Evolutionary conservation across 768 basidiomycete species (phyloP).

Genomic region (Sporobolomyces pararoseus): DNA sequence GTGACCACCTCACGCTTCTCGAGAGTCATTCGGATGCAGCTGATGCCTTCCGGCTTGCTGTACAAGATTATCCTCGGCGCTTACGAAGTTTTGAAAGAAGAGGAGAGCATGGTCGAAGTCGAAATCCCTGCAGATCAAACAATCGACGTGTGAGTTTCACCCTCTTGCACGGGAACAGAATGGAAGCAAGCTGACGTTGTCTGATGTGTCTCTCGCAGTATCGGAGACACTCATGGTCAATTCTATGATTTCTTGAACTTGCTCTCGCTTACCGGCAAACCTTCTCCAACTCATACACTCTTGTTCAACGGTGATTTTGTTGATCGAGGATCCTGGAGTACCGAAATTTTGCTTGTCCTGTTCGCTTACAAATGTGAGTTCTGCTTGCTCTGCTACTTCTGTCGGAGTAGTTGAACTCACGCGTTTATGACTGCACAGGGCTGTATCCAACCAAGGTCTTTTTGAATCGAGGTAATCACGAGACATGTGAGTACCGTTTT

Average conservation of each 20-base stretch:
- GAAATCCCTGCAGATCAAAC: conserved; percentile 70
- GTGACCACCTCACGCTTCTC: no score
- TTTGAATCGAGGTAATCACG: conserved; percentile 95
- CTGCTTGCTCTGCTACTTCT: no score
- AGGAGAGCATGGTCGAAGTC: conserved; percentile 76
- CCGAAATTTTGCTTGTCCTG: conserved; percentile 85
- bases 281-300: conserved; percentile 75
- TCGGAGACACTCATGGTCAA: conserved; percentile 96
- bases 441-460: conserved; percentile 83
- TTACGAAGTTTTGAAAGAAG: conserved; percentile 66
- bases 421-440: conserved; percentile 52
- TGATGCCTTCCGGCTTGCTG: no score
- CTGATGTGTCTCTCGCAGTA: conserved; percentile 50
- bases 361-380: conserved; percentile 98
- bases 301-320: conserved; percentile 95
- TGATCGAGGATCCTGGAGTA: conserved; percentile 92
- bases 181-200: no score
- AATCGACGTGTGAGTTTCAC: conserved; percentile 61
- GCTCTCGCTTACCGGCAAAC: conserved; percentile 76
- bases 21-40: no score
- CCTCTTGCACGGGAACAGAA: no score
- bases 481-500: conserved; percentile 53
- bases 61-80: conserved; percentile 58
- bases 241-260: conserved; percentile 91
- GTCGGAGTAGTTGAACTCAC: no score